Conservation (phyloP, 2,329 filamentous ascomycete genomes). For the Cucurbitaria berberidis region DNA sequence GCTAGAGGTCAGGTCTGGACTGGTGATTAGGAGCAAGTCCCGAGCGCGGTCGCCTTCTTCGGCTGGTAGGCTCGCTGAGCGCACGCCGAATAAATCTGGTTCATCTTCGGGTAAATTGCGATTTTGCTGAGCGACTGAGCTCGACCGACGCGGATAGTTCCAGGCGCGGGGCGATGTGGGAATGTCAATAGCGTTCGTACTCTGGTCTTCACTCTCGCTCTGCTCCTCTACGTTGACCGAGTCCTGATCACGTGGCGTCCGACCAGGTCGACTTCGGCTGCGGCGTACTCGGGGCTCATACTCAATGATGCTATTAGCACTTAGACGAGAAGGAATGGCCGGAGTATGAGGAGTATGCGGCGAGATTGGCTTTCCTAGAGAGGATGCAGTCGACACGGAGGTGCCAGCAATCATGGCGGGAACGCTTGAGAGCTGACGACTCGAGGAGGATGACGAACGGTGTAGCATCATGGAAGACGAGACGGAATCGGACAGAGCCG, state of each 20-base stretch:
- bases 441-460: slow-evolving; percentile 77
- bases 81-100: slow-evolving; percentile 65
- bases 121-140: slow-evolving; percentile 71
- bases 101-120: slow-evolving; percentile 68
- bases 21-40: slow-evolving; percentile 36
- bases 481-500: slow-evolving; percentile 89
- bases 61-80: slow-evolving; percentile 71
- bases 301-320: slow-evolving; percentile 84
- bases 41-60: slow-evolving; percentile 59
- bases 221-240: slow-evolving; percentile 33
- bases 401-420: slow-evolving; percentile 67
- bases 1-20: slow-evolving; percentile 67
- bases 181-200: slow-evolving; percentile 73
- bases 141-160: slow-evolving; percentile 64
- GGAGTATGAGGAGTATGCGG: slow-evolving; percentile 92
- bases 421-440: slow-evolving; percentile 72
- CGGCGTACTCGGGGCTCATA: slow-evolving; percentile 56
- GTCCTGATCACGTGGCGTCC: slow-evolving; percentile 41
- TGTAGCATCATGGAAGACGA: slow-evolving; percentile 87
- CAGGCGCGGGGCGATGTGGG: slow-evolving; percentile 69
- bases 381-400: slow-evolving; percentile 83
- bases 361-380: slow-evolving; percentile 85
- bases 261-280: slow-evolving; percentile 40
- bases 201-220: slow-evolving; percentile 49
- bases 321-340: slow-evolving; percentile 90